Base-by-base conservation (phyloP, 2,329 filamentous ascomycete genomes). In the Diaporthe batatas region DNA sequence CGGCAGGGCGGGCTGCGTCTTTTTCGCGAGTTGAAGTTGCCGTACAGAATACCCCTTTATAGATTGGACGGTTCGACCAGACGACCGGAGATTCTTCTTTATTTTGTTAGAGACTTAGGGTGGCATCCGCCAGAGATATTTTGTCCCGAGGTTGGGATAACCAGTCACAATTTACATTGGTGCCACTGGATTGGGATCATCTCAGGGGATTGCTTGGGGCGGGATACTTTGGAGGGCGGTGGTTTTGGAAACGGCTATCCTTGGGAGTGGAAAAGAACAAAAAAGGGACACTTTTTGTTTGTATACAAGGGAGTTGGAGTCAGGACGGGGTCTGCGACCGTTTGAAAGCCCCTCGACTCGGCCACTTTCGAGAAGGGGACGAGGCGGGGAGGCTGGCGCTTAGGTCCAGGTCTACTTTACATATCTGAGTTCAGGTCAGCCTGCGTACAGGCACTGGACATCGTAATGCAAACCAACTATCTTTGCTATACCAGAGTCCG, bases 11-110 rank as follows among this genome's bases (percentile, higher is more conserved):
- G 71, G 59, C 47, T 53, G 44, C 44, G 58, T 72, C 67, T 73
- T 47, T 54, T 57, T 72, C 47, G 73, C 53, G 58, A 70, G 49
- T 64, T 58, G 64, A 72, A 69, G 71, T 68, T 70, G 73, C 72
- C 71, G 68, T 74, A 67, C 73, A 73, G 58, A 73, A 74, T 74
- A 74, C 73, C 73, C 73, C 67, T 73, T 65, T 69, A 75, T 75
- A 75, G 73, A 75, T 73, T 69, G 68, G 53, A 68, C 68, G 72
- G 68, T 70, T 49, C 67, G 58, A 70, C 59, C 32, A 39, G 67
- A 68, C 65, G 58, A 68, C 59, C 64, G 55, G 36, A 54, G 32
- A 58, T 18, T 70, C 47, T 70, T 62, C 21, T 70, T 70, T 70
- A 44, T 44, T 70, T 62, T 70, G 68, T 70, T 70, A 70, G 68